phyloP scores from a whole-genome alignment of 805 yeast genomes.

The Schwanniomyces vanrijiae region DNA sequence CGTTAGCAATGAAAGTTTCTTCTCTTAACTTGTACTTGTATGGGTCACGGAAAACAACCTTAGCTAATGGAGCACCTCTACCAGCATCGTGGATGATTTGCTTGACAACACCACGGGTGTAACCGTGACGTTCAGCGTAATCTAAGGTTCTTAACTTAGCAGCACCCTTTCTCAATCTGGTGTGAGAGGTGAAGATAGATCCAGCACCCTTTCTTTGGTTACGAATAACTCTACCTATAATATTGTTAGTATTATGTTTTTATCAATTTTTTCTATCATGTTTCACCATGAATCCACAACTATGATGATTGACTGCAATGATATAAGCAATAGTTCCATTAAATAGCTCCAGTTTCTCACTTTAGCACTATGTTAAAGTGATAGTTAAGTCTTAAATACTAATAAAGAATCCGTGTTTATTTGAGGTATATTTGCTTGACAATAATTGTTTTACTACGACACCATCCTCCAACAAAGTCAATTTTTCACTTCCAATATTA shows the following conservation, averaged over 20 bases:
- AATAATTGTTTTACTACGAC: neutral
- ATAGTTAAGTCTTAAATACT: too few species aligned
- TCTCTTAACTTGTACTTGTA: slow-evolving; percentile 97
- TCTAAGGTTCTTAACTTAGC: slow-evolving; percentile 99
- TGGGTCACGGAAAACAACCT: slow-evolving; percentile 99
- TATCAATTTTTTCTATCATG: neutral
- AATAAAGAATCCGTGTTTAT: slow-evolving; percentile 4
- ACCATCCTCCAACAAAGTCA: neutral
- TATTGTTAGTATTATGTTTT: slow-evolving; percentile 10
- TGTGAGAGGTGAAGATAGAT: slow-evolving; percentile 99
- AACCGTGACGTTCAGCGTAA: slow-evolving; percentile 99
- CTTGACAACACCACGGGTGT: slow-evolving; percentile 99
- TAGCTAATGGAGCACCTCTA: slow-evolving; percentile 99
- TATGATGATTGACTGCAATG: neutral
- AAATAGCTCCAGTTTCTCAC: too few species aligned
- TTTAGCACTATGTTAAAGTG: too few species aligned
- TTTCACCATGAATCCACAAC: neutral
- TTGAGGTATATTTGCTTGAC: slow-evolving; percentile 3
- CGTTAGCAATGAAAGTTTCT: slow-evolving; percentile 98
- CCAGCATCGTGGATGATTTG: slow-evolving; percentile 99
- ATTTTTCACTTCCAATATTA: neutral
- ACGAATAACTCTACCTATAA: slow-evolving; percentile 97
- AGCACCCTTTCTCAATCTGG: slow-evolving; percentile 99
- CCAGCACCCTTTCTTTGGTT: slow-evolving; percentile 99
- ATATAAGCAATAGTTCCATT: neutral